A percentile compares a stretch with the other conserved stretches of the same genome.
Conservation (phyloP, 1,284 basidiomycete genomes). For the Porodaedalea pini region DNA sequence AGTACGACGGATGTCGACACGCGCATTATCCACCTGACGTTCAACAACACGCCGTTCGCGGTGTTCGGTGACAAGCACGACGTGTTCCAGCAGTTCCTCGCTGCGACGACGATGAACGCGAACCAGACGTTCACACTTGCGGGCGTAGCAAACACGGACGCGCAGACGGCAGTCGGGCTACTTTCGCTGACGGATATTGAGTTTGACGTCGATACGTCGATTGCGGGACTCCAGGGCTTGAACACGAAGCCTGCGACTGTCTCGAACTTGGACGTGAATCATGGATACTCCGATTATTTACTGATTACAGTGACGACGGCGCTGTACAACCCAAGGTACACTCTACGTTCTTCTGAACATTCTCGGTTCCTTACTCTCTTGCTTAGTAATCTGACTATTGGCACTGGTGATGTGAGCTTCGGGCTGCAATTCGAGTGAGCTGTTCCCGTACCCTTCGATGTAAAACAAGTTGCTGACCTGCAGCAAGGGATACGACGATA, state of each 20-base stretch:
- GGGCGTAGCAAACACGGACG: constrained; percentile 57
- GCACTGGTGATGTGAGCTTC: constrained; percentile 65
- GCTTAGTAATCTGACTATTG: constrained; percentile 67
- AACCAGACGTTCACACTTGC: constrained; percentile 54
- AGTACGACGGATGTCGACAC: constrained; percentile 60
- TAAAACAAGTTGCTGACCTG: constrained; percentile 8
- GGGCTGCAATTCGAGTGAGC: constrained; percentile 53
- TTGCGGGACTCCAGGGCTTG: constrained; percentile 68
- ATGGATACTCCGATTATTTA: constrained; percentile 65
- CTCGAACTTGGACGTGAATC: constrained; percentile 63
- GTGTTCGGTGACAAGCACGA: constrained; percentile 50
- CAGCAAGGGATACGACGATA: constrained; percentile 45
- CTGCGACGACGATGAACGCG: constrained; percentile 55
- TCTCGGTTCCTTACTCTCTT: constrained; percentile 19
- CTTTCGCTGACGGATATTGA: constrained; percentile 56
- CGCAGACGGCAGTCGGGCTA: constrained; percentile 72
- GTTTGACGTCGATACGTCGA: constrained; percentile 60
- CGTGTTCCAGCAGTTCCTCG: constrained; percentile 62
- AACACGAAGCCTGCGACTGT: constrained; percentile 58
- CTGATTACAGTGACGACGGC: constrained; percentile 63
- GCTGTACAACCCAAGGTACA: constrained; percentile 60
- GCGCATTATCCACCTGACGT: constrained; percentile 62
- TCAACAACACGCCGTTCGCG: constrained; percentile 59
- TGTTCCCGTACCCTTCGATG: not conserved
- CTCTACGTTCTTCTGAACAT: constrained; percentile 14